A percentile compares a stretch with the other conserved stretches of the same genome.
Conservation (phyloP, 257 asterid genomes). For the Lantana camara region DNA sequence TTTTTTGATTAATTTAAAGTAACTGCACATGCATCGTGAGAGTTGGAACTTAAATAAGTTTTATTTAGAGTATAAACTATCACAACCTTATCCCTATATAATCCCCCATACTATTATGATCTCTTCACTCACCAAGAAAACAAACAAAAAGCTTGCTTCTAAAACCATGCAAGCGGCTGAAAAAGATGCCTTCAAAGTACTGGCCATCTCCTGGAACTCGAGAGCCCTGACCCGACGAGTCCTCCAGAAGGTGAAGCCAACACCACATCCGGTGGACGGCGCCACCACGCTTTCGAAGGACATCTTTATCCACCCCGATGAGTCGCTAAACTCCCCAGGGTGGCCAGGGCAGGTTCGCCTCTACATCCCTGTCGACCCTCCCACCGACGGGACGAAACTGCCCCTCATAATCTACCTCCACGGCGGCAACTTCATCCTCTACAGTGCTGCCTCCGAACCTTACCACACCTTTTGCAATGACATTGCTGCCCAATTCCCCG, state of each 20-base stretch:
- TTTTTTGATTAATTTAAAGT: too few relatives aligned
- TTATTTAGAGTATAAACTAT: too few relatives aligned
- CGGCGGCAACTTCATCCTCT: constrained; percentile 46
- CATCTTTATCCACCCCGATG: too few relatives aligned
- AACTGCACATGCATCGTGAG: too few relatives aligned
- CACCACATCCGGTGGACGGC: constrained; percentile 32
- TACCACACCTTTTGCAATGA: constrained; percentile 46
- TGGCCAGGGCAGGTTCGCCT: constrained; percentile 35
- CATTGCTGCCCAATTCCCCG: constrained; percentile 35
- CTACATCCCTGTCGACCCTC: constrained; percentile 29
- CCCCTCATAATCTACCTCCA: constrained; percentile 45
- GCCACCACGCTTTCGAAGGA: constrained; percentile 33
- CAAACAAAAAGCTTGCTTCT: too few relatives aligned
- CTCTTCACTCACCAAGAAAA: too few relatives aligned
- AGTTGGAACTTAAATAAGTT: too few relatives aligned
- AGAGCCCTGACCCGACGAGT: too few relatives aligned
- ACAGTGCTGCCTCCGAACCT: constrained; percentile 38
- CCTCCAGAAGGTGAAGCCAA: constrained; percentile 31
- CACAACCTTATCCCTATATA: too few relatives aligned
- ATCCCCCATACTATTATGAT: too few relatives aligned
- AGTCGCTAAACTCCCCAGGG: neutral
- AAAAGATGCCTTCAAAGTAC: constrained; percentile 33
- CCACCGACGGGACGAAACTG: constrained; percentile 19
- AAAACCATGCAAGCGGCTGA: too few relatives aligned
- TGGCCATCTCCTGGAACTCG: constrained; percentile 42